These are phyloP conservation scores for Dryadomyces sulphureus DNA, from an alignment of 2,329 filamentous ascomycete genomes.

Conservation along the genomic window DNA sequence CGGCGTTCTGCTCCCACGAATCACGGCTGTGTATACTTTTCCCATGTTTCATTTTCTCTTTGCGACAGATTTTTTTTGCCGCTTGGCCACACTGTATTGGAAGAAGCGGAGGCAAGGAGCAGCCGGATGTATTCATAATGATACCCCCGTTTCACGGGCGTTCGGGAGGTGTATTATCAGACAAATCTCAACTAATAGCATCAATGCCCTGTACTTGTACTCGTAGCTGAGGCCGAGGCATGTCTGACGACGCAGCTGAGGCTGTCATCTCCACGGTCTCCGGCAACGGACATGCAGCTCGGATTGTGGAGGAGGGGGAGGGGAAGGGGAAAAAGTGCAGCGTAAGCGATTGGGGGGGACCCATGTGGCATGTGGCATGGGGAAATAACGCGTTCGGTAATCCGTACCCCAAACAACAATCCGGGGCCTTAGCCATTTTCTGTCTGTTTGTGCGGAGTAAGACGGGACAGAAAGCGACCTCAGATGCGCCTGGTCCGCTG, in stretches of 20 bases:
- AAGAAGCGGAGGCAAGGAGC: background rate
- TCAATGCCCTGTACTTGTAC: background rate
- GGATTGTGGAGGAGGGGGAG: background rate
- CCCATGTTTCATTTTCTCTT: conserved; percentile 2
- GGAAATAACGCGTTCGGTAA: background rate
- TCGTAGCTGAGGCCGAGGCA: too few relatives aligned
- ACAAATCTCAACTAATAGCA: background rate
- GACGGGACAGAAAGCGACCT: background rate
- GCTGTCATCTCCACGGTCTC: too few relatives aligned
- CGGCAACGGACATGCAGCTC: background rate
- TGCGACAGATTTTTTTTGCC: background rate
- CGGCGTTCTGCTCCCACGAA: background rate
- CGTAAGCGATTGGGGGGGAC: background rate
- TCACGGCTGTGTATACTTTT: conserved; percentile 2
- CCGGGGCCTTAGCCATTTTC: background rate
- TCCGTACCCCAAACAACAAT: background rate
- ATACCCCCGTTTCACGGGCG: background rate
- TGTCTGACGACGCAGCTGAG: too few relatives aligned
- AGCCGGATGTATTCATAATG: background rate
- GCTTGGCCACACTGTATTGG: background rate
- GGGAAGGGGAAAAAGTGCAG: too few relatives aligned
- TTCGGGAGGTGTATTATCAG: background rate
- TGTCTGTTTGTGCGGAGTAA: background rate
- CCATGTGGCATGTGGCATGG: background rate
- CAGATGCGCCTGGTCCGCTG: too few relatives aligned